Evolutionary conservation across 1,284 basidiomycete species (phyloP).

Genomic region (Ustilago xerochloae): DNA sequence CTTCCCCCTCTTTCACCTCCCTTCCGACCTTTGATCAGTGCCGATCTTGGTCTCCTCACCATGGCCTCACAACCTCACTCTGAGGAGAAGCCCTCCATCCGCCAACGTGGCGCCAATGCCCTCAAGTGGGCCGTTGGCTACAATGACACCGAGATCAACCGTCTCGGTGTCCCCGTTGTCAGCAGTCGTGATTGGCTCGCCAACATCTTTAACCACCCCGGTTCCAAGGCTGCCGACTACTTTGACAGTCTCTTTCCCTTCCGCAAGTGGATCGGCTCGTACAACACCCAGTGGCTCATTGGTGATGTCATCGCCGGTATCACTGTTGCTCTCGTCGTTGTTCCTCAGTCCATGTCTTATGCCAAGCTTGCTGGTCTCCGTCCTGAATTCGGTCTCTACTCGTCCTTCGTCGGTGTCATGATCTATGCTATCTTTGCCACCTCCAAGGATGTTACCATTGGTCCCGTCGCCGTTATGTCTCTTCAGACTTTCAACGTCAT

Average conservation of each 20-base stretch:
- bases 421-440: constrained; percentile 73
- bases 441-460: constrained; percentile 68
- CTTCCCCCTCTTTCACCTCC: background rate
- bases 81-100: constrained; percentile 23
- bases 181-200: constrained; percentile 58
- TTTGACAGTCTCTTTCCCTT: constrained; percentile 67
- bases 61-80: constrained; percentile 27
- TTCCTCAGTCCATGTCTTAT: constrained; percentile 71
- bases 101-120: constrained; percentile 24
- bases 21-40: background rate
- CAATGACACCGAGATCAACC: constrained; percentile 62
- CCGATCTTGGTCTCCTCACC: background rate
- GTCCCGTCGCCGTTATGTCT: constrained; percentile 85
- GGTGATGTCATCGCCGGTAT: constrained; percentile 69
- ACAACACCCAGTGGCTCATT: constrained; percentile 67
- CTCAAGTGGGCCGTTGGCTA: constrained; percentile 56
- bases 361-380: constrained; percentile 83
- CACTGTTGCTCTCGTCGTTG: constrained; percentile 68
- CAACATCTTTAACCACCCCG: constrained; percentile 49
- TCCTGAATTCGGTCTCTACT: constrained; percentile 91
- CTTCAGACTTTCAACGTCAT: constrained; percentile 80
- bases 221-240: constrained; percentile 49
- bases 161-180: constrained; percentile 65
- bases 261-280: constrained; percentile 67
- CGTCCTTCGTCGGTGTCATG: constrained; percentile 88